Evolutionary conservation across 23 red algal species (phyloP).

Genomic region (Agarophyton chilense): DNA sequence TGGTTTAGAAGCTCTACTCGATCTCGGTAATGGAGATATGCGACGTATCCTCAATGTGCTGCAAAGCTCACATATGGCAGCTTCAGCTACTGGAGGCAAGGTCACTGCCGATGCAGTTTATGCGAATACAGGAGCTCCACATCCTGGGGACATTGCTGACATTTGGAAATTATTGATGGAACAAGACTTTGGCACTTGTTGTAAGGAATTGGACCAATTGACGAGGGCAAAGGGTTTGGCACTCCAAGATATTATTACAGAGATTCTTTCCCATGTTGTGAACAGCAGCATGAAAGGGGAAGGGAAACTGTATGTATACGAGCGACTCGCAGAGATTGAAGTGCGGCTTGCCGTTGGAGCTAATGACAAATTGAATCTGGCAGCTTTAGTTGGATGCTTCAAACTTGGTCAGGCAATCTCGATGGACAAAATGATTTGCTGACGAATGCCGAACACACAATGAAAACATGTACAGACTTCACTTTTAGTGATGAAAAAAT

Average conservation of each 20-base stretch:
- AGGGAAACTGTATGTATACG: constrained; percentile 88
- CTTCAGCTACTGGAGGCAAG: background rate
- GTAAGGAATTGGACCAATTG: constrained; percentile 33
- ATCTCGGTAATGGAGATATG: constrained; percentile 95
- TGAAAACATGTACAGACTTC: too few relatives aligned
- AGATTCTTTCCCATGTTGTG: constrained; percentile 48
- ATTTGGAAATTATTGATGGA: constrained; percentile 63
- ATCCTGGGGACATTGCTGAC: constrained; percentile 67
- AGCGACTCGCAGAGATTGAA: constrained; percentile 85
- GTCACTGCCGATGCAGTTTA: constrained; percentile 69
- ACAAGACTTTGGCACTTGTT: constrained; percentile 57
- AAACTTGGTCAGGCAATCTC: constrained; percentile 68
- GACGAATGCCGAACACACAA: background rate
- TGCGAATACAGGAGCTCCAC: constrained; percentile 90
- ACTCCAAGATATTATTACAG: constrained; percentile 78
- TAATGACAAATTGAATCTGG: constrained; percentile 70
- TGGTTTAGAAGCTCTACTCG: constrained; percentile 76
- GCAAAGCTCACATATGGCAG: constrained; percentile 85
- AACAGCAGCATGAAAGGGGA: background rate
- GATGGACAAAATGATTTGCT: constrained; percentile 38
- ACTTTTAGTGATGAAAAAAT: too few relatives aligned
- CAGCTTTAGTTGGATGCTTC: constrained; percentile 86
- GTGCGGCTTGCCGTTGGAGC: constrained; percentile 73
- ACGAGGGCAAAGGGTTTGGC: constrained; percentile 82
- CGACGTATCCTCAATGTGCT: constrained; percentile 88